Base-by-base conservation (phyloP, 108 stramenopile species). In the Cyclotella sp. region DNA sequence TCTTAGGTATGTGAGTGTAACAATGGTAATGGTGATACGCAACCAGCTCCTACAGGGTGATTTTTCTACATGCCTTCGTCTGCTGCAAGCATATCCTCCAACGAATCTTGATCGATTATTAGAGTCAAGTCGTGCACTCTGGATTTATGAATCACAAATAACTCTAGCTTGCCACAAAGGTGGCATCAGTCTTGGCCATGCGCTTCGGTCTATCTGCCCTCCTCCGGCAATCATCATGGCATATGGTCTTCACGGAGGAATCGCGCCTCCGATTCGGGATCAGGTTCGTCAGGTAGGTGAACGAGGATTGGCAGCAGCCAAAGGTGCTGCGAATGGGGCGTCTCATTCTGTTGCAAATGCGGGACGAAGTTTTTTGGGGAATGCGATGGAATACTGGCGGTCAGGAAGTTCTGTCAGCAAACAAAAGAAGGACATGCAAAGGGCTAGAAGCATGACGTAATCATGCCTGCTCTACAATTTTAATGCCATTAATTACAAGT, bases 1-100 rank as follows among this genome's bases (percentile, higher is more conserved):
- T 62, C 74, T 97, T 28, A 85, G 96, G n/a, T 95, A 96, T 69
- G 92, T 93, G 34, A 95, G 96, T 64, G 92, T 91, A 18, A 92
- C 96, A 27, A 97, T 99, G 94, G 86, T 99, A 14, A 84, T 96
- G 77, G 77, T 85, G 41, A 89, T 98, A 42, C 87, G 98, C 19
- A 86, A 93, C 15, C 65, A 88, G 60, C 73, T 99, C 26, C 79
- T 98, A 13, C 53, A 66, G 19, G 89, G 93, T 10, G 94, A 95
- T 69, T 95, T 95, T 75, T 81, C 86, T 11, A 58, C 84, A 14
- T 91, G 91, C 68, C 70, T 95, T 7, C 81, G 87, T 34, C 76
- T 93, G 9, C 74, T 95, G 11, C 94, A 95, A 62, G 71, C 83
- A 18, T 95, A 89, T 66, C 94, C 94, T 14, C 84, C 90, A 15